Base-by-base conservation (phyloP, 805 yeast genomes). In the Yarrowia sp. region DNA sequence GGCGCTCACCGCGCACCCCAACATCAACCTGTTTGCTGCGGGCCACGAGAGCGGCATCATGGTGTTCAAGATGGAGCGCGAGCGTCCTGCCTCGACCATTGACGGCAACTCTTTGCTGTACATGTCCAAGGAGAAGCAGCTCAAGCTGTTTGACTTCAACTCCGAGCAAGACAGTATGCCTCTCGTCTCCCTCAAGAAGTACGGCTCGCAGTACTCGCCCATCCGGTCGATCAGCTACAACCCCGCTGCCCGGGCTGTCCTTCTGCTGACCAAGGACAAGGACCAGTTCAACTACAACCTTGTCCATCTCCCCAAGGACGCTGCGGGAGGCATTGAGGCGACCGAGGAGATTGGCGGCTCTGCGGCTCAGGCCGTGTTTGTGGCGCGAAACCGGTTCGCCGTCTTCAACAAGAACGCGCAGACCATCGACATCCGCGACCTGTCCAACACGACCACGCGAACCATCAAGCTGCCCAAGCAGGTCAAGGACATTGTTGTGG, bases 31-130 rank as follows among this genome's bases (percentile, higher is more conserved):
- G 70, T 91, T 94, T 77, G 99, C 97, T 62, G 87, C 97, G 29
- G 93, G 96, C 69, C 98, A 93, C 76, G 99, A 96, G 75, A 81
- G 91, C 14, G 99, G 99, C 73, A 96, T 91, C 29, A 92, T 92
- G 96, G 96, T 94, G 55, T 96, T 94, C 83, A 94, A 94, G 77
- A 81, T 94, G 65, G 97, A 90, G 74, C 88, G 98, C 73, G 99
- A 94, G 79, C 86, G 99, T 74, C 98, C 99, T 13, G 96, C 97
- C n/a, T 82, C 83, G 69, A 74, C 88, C 5, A 70, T 84, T 32
- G 81, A 80, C 76, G 94, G 88, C 72, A 88, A 88, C 74, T 84
- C 81, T 68, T 74, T 94, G 68, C 82, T 82, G 65, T 93, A 81
- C 71, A 84, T 91, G 69, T 90, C 90, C 74, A 81, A 83, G 64